A percentile compares a stretch with the other conserved stretches of the same genome.
Conservation (phyloP, 768 basidiomycete species). For the Phallus indusiatus region DNA sequence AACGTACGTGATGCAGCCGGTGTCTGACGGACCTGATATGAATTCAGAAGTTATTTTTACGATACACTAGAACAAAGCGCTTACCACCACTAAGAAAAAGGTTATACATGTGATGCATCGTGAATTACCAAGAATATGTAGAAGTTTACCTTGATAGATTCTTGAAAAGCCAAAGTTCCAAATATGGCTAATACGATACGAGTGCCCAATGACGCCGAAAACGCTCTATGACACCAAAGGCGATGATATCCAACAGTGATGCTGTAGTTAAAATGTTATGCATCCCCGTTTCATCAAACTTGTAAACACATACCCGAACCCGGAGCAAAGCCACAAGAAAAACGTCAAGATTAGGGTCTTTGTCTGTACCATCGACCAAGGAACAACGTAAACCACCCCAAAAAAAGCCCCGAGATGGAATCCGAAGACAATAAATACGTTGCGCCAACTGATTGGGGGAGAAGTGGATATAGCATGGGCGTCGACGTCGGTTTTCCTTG, state of each 20-base stretch:
- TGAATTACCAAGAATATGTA: background rate
- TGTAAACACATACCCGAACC: conserved; percentile 46
- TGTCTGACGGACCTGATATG: conserved; percentile 61
- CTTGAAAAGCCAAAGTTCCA: conserved; percentile 69
- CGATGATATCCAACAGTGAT: background rate
- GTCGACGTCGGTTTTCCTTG: no score
- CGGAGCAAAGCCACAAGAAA: conserved; percentile 57
- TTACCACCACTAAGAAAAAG: conserved; percentile 40
- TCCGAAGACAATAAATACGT: conserved; percentile 44
- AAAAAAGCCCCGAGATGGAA: conserved; percentile 48
- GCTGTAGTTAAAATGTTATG: background rate
- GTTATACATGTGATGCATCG: background rate
- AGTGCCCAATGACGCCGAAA: conserved; percentile 47
- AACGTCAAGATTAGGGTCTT: conserved; percentile 43
- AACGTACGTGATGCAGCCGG: conserved; percentile 60
- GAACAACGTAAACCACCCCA: conserved; percentile 44
- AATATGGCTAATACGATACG: conserved; percentile 51
- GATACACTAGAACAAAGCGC: conserved; percentile 2
- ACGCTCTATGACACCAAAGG: conserved; percentile 28
- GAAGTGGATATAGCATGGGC: no score
- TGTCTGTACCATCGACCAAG: conserved; percentile 29
- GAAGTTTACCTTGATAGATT: conserved; percentile 59
- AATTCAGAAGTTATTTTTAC: background rate
- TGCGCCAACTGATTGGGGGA: conserved; percentile 51
- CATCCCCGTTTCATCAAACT: no score